Percentiles rank a stretch among this genome's conserved stretches.
Conservation (phyloP, 2,329 filamentous ascomycete species). For the Juglanconis juglandina region DNA sequence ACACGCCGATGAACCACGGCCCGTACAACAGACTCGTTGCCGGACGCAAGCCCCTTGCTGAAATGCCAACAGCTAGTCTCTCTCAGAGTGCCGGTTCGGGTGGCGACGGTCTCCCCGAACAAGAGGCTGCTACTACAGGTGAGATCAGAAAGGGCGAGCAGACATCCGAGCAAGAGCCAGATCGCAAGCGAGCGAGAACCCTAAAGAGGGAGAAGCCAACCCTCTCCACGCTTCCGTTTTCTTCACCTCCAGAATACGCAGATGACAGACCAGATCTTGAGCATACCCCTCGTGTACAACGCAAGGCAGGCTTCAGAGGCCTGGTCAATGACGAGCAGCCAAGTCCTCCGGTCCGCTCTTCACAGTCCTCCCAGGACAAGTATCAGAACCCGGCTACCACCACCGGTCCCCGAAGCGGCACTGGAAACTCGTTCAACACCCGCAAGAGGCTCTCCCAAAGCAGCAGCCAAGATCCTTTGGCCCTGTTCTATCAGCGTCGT, state of each 20-base stretch:
- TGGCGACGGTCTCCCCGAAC: background rate
- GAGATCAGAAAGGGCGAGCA: conserved; percentile 4
- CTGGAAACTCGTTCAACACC: background rate
- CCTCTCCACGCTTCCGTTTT: background rate
- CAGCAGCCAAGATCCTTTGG: background rate
- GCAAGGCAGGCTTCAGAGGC: background rate
- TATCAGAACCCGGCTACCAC: background rate
- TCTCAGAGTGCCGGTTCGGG: background rate
- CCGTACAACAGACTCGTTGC: conserved; percentile 14
- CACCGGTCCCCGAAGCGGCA: background rate
- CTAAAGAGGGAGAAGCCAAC: background rate
- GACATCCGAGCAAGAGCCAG: background rate
- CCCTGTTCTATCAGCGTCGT: conserved; percentile 12
- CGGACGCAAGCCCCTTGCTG: background rate
- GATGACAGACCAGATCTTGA: background rate
- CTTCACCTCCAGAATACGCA: background rate
- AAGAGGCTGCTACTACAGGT: too few relatives aligned
- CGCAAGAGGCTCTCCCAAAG: background rate
- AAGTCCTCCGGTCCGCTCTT: background rate
- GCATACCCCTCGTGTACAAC: background rate
- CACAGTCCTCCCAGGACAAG: background rate
- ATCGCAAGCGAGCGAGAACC: background rate
- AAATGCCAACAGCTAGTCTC: background rate
- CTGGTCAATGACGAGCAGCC: background rate
- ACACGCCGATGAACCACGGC: background rate